A percentile compares a stretch with the other conserved stretches of the same genome.
These are phyloP conservation scores for Chrysanthemum seticuspe DNA, from an alignment of 129 eudicot genomes.

Conservation along the genomic window DNA sequence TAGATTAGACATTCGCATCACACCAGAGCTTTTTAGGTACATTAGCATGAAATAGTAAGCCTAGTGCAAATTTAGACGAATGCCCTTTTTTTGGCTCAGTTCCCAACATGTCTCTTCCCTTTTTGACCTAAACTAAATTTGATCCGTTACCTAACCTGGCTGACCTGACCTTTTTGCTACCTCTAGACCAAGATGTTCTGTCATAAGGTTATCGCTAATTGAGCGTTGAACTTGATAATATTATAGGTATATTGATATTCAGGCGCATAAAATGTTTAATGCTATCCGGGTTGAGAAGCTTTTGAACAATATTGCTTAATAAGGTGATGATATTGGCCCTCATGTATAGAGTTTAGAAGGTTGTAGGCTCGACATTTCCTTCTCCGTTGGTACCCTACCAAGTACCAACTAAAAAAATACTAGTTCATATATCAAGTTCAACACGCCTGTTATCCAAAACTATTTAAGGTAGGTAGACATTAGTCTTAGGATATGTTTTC, in stretches of 20 bases:
- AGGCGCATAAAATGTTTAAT: neutral
- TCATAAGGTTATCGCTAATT: neutral
- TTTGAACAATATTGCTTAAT: neutral
- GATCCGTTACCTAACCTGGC: too few relatives aligned
- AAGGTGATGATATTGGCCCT: neutral
- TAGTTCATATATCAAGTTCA: neutral
- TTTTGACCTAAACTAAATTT: too few relatives aligned
- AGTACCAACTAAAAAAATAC: neutral
- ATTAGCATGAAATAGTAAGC: too few relatives aligned
- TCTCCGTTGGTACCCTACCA: neutral
- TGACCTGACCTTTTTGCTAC: too few relatives aligned
- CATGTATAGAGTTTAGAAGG: neutral
- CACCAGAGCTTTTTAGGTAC: too few relatives aligned
- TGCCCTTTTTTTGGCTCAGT: too few relatives aligned
- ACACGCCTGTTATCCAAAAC: neutral
- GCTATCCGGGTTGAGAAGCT: neutral
- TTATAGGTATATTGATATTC: neutral
- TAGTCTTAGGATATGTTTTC: neutral
- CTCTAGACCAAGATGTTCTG: neutral
- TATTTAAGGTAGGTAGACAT: neutral
- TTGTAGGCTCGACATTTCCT: neutral
- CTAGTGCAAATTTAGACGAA: too few relatives aligned
- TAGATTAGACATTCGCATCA: too few relatives aligned
- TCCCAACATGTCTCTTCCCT: too few relatives aligned
- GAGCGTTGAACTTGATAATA: neutral